Evolutionary conservation across 495 filamentous ascomycete genomes (phyloP), one percentile per base, ranked within the genome.

Genomic region (Aspergillus campestris): DNA sequence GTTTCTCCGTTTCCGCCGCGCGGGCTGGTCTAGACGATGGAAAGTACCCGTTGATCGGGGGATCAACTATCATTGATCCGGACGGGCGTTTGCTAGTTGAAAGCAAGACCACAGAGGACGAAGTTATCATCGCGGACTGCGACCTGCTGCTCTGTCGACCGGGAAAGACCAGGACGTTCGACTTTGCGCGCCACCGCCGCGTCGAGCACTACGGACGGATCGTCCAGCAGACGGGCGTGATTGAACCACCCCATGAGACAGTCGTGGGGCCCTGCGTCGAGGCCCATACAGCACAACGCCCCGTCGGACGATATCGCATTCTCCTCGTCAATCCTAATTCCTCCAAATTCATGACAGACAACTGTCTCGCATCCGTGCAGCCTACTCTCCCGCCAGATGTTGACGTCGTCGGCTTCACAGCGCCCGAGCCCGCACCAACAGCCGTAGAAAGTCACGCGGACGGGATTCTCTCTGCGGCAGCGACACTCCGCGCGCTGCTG

Each of bases 251-350:
- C 0, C 39, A 24, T 1, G 18, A 24, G 18, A 24, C 18, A 24
- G 1, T 4, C 18, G 18, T 24, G 18, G 18, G 18, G 18, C 18
- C 18, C 18, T 24, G 18, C 4, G 18, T 24, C 18, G 18, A 24
- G 4, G 1, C 18, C 4, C 18, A 24, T 4, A 4, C 18, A 1
- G 18, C 18, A 1, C 18, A 24, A 24, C 18, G 18, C 18, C 18
- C 18, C 18, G 2, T 4, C 18, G 18, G 18, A 4, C 18, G 18
- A 4, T 24, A 24, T 24, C 18, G 18, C 40, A 65, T 72, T 40
- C 62, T 73, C n/a, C 57, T 75, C 13, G 57, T 69, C 35, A 74
- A 74, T 47, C 72, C 70, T 7, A 74, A 74, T 58, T 60, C 68
- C 10, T 70, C 71, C 10, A 49, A 53, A n/a, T 62, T 54, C 31